Conservation (phyloP, 768 basidiomycete species). For the Porphyrellus cyaneotinctus region DNA sequence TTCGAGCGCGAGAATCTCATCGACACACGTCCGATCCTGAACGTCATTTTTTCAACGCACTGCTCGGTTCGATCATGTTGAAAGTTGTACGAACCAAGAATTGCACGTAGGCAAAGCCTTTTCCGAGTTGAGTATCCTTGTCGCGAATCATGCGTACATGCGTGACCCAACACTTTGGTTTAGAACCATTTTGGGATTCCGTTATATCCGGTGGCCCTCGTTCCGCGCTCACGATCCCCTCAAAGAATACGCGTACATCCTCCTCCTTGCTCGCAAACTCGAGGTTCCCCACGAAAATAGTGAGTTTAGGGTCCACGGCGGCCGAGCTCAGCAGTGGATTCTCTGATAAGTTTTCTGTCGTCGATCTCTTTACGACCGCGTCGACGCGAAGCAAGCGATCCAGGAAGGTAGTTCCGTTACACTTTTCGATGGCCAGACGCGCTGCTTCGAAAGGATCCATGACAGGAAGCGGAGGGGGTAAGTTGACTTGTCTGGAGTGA, state of each 20-base stretch:
- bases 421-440: conserved; percentile 47
- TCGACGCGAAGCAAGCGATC: conserved; percentile 81
- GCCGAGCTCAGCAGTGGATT: conserved; percentile 22
- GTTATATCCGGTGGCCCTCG: conserved; percentile 50
- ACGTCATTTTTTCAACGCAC: not conserved
- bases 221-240: conserved; percentile 67
- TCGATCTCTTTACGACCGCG: conserved; percentile 40
- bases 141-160: conserved; percentile 88
- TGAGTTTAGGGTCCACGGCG: conserved; percentile 67
- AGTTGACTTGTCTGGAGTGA: conserved; percentile 40
- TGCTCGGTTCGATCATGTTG: not conserved
- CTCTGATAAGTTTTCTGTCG: conserved; percentile 16
- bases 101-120: conserved; percentile 92
- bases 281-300: conserved; percentile 88
- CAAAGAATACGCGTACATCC: conserved; percentile 83
- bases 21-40: conserved; percentile 88
- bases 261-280: conserved; percentile 92
- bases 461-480: conserved; percentile 45
- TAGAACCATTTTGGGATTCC: conserved; percentile 30
- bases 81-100: conserved; percentile 52
- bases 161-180: conserved; percentile 60
- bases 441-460: conserved; percentile 76
- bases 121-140: conserved; percentile 87
- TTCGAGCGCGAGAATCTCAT: conserved; percentile 85
- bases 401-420: conserved; percentile 71